Conservation (phyloP, 805 yeast genomes). For the Barnettozyma sucrosica region DNA sequence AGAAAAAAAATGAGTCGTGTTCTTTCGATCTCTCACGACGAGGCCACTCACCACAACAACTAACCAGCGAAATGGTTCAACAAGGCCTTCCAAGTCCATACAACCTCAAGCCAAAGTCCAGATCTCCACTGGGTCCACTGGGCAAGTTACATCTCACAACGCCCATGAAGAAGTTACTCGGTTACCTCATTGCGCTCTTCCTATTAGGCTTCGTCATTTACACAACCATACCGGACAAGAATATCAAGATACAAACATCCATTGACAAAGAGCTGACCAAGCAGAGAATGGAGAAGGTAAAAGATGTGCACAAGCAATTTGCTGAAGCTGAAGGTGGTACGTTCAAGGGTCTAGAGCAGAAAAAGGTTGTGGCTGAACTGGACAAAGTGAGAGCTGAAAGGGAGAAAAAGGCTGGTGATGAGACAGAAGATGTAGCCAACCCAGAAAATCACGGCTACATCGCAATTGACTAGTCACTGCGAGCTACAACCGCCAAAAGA, state of each 20-base stretch:
- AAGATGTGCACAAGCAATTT: neutral
- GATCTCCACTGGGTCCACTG: constrained; percentile 18
- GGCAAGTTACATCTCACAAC: constrained; percentile 31
- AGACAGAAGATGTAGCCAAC: neutral
- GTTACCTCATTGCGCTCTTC: constrained; percentile 31
- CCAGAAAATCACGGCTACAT: neutral
- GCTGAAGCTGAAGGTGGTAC: neutral
- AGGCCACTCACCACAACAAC: neutral
- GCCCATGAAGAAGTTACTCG: constrained; percentile 40
- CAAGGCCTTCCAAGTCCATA: constrained; percentile 41
- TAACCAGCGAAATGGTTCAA: constrained; percentile 12
- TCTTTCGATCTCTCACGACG: neutral
- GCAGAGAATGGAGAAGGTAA: neutral
- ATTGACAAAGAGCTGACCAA: constrained; percentile 20
- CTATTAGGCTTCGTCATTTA: constrained; percentile 30
- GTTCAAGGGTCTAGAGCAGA: neutral
- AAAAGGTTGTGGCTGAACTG: constrained; percentile 1
- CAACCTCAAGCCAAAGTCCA: constrained; percentile 27
- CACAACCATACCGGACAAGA: constrained; percentile 23
- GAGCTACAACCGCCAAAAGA: too few relatives aligned
- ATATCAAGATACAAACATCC: constrained; percentile 19
- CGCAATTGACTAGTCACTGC: neutral
- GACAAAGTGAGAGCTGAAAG: neutral
- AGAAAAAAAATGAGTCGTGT: neutral
- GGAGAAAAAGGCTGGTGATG: neutral